Percentiles rank a stretch among this genome's conserved stretches.
Evolutionary conservation across 192 early-diverging fungal genomes (phyloP).

Genomic region (Rhizoclosmatium globosum): DNA sequence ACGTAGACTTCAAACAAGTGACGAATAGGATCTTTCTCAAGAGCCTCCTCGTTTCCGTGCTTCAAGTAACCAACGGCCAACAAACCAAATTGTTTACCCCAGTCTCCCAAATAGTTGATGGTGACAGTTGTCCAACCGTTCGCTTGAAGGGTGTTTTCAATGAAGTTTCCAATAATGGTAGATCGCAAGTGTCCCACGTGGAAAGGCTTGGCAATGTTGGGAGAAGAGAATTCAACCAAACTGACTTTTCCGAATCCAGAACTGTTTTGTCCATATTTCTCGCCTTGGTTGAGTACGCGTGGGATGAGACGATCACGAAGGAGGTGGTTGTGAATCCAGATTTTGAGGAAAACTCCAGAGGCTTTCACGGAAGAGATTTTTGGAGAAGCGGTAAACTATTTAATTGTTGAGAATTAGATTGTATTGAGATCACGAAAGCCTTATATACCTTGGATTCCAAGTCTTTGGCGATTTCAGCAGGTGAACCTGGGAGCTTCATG

Average conservation of each 20-base stretch:
- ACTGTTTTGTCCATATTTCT: slow-evolving; percentile 38
- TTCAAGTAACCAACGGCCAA: slow-evolving; percentile 89
- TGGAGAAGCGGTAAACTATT: not conserved
- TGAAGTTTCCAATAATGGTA: slow-evolving; percentile 97
- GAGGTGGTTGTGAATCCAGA: slow-evolving; percentile 35
- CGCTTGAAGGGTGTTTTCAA: slow-evolving; percentile 81
- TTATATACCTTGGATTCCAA: slow-evolving; percentile 35
- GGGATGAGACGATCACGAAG: slow-evolving; percentile 42
- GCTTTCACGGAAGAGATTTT: slow-evolving; percentile 23
- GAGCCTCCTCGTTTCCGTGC: slow-evolving; percentile 81
- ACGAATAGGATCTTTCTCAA: slow-evolving; percentile 83
- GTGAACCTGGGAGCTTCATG: slow-evolving; percentile 38
- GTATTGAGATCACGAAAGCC: not conserved
- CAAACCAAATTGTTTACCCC: slow-evolving; percentile 99
- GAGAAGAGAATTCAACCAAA: slow-evolving; percentile 92
- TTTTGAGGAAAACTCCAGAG: slow-evolving; percentile 40
- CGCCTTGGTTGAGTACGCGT: slow-evolving; percentile 31
- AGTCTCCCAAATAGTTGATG: slow-evolving; percentile 99
- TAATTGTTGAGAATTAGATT: not conserved
- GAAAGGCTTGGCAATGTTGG: slow-evolving; percentile 99
- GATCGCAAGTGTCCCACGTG: slow-evolving; percentile 97
- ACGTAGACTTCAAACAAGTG: slow-evolving; percentile 96
- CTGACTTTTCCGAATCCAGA: slow-evolving; percentile 70
- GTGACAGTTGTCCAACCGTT: slow-evolving; percentile 90
- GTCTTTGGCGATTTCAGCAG: slow-evolving; percentile 42